Evolutionary conservation across 2,329 filamentous ascomycete species (phyloP), one percentile per base, ranked within the genome.

Genomic region (Sordariomycetes sp.): DNA sequence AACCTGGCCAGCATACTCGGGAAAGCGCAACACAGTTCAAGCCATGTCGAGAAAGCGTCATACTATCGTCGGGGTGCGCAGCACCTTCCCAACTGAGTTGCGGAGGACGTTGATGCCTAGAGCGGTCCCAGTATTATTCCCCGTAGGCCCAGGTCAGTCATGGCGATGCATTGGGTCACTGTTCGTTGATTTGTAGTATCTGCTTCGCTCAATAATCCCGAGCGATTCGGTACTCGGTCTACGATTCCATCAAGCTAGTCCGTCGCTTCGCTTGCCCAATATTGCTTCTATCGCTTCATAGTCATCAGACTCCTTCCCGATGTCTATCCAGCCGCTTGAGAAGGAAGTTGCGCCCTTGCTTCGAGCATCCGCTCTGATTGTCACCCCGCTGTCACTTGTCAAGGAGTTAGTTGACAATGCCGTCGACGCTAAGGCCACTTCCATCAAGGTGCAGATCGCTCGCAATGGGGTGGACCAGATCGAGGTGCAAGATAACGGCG

Each of bases 401-500:
- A 91, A 91, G 65, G 88, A 91, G 68, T 80, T 91, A 3, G 68
- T 91, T 35, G 88, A 91, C 63, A 91, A 92, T 67, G 77, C 86
- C 51, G 76, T 91, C 22, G 87, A 92, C 67, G 85, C 87, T 8
- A 74, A 77, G 56, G 86, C 87, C 13, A 85, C 79, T 1, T 77
- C 76, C 1, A 73, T 92, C 58, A 80, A 87, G 56, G 71, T 91
- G 25, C 70, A 80, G 32, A 73, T 90, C 15, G 79, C 85, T 3
- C 63, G 75, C 50, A 84, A 90, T 64, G 85, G 84, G 0, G 67
- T 90, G 56, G 84, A 87, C 67, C 79, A 76, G 56, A 79, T 92
- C 42, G 80, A 87, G 63, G 81, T 90, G 54, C 78, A 80, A 52
- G 86, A 89, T 66, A 88, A 90, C 69, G 87, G 88, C n/a, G 73